Conservation (phyloP, 202 grass and related monocot species). For the Carex arenaria region DNA sequence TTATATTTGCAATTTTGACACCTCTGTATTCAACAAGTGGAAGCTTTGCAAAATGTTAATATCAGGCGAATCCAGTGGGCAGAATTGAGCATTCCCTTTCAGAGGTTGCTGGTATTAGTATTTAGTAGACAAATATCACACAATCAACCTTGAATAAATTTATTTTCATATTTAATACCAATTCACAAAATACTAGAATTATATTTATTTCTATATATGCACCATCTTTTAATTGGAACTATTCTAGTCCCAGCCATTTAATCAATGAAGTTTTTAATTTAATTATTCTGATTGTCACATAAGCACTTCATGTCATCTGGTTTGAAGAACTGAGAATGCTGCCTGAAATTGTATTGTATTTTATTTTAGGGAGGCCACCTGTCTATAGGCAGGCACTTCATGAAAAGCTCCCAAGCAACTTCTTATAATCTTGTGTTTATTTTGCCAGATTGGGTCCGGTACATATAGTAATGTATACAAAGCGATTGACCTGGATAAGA, state of each 20-base stretch:
- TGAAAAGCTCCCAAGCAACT: background rate
- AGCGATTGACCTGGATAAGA: slow-evolving; percentile 62
- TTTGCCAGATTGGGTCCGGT: slow-evolving; percentile 79
- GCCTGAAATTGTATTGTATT: background rate
- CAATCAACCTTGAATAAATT: background rate
- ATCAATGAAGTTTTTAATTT: background rate
- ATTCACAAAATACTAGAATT: background rate
- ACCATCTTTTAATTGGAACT: background rate
- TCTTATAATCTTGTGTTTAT: background rate
- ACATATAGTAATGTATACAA: slow-evolving; percentile 99
- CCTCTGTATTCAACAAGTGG: background rate
- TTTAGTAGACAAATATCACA: background rate
- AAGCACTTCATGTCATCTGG: background rate
- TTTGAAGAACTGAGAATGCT: background rate
- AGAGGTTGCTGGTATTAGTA: background rate
- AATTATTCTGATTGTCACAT: background rate
- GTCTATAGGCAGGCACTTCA: background rate
- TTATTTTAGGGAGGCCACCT: background rate
- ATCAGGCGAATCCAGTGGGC: background rate
- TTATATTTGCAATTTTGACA: background rate
- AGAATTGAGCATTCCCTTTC: background rate
- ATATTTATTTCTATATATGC: background rate
- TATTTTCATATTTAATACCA: background rate
- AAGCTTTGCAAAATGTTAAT: background rate
- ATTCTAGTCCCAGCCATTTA: background rate